Evolutionary conservation across 495 filamentous ascomycete species (phyloP).

Genomic region (Penicillium psychrofluorescens): DNA sequence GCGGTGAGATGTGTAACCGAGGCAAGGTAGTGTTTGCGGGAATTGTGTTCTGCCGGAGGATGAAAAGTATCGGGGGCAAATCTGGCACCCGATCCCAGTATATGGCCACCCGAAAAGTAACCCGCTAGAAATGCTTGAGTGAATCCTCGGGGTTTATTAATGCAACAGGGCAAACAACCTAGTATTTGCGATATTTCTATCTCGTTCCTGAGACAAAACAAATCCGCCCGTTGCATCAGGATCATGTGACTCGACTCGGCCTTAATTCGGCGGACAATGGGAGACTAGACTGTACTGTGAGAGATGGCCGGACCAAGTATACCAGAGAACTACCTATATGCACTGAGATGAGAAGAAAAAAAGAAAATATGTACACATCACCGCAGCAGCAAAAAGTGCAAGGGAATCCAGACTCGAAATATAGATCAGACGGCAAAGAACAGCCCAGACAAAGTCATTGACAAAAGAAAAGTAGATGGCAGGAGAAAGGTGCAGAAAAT

Average conservation of each 20-base stretch:
- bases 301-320: no score
- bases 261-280: constrained; percentile 2
- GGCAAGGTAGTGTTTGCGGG: constrained; percentile 11
- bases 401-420: constrained; percentile 4
- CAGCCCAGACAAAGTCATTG: not conserved
- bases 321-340: constrained; percentile 2
- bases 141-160: not conserved
- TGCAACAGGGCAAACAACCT: not conserved
- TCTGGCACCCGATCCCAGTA: no score
- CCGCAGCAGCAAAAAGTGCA: constrained; percentile 10
- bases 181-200: no score
- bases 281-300: not conserved
- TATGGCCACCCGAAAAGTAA: not conserved
- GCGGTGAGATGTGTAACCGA: constrained; percentile 16
- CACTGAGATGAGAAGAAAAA: constrained; percentile 7
- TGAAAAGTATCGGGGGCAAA: not conserved
- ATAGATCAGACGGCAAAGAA: constrained; percentile 3
- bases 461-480: constrained; percentile 2
- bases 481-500: constrained; percentile 5
- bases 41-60: constrained; percentile 14
- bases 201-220: constrained; percentile 12
- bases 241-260: constrained; percentile 20
- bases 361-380: constrained; percentile 21
- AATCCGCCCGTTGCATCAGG: constrained; percentile 11
- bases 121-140: not conserved